A percentile compares a stretch with the other conserved stretches of the same genome.
phyloP scores from a whole-genome alignment of 1,284 basidiomycete species.

The Nidula niveotomentosa region DNA sequence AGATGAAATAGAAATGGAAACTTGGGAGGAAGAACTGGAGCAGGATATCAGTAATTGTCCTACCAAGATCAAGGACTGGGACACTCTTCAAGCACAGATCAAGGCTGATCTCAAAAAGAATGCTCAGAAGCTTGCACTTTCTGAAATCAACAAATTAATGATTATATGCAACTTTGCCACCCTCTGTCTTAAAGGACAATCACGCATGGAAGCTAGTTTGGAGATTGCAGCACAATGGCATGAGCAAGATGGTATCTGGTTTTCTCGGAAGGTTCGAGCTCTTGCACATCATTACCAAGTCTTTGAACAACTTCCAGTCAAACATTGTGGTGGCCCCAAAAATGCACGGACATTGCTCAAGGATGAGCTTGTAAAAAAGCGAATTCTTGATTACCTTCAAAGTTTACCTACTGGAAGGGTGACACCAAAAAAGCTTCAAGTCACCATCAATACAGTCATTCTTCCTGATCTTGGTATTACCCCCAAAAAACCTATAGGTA shows the following conservation, averaged over 20 bases:
- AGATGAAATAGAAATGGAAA: conserved; percentile 1
- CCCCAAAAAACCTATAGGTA: conserved; percentile 12
- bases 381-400: conserved; percentile 17
- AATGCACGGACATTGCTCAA: conserved; percentile 18
- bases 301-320: conserved; percentile 30
- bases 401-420: too few relatives aligned
- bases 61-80: conserved; percentile 17
- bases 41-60: conserved; percentile 3
- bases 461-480: conserved; percentile 17
- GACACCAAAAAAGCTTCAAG: too few relatives aligned
- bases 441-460: conserved; percentile 17
- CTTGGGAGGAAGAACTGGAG: conserved; percentile 15
- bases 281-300: conserved; percentile 35
- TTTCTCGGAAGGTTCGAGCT: conserved; percentile 25
- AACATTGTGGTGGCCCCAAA: conserved; percentile 23
- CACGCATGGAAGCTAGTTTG: conserved; percentile 24
- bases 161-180: conserved; percentile 33
- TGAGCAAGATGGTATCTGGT: conserved; percentile 19
- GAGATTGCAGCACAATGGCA: conserved; percentile 34
- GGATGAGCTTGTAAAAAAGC: conserved; percentile 22
- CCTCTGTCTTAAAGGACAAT: conserved; percentile 26
- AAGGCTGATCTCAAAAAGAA: conserved; percentile 21
- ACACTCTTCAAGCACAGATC: conserved; percentile 20
- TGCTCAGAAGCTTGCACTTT: conserved; percentile 16
- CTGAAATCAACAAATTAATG: conserved; percentile 29